Evolutionary conservation across 2,329 filamentous ascomycete genomes (phyloP).

Genomic region (Chalaropsis thielavioides): DNA sequence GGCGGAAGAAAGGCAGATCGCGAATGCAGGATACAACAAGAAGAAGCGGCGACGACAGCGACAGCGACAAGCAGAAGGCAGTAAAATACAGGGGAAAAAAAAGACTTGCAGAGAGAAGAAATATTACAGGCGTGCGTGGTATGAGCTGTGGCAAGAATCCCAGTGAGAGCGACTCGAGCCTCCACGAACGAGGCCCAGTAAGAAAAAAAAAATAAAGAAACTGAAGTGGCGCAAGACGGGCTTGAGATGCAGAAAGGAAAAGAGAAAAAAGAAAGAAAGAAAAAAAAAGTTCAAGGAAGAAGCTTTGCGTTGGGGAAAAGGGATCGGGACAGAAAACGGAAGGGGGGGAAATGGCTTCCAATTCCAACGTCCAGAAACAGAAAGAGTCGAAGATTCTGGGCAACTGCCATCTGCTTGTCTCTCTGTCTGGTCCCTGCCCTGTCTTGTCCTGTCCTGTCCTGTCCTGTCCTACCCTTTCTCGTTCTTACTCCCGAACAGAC

Average conservation of each 20-base stretch:
- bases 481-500: no score
- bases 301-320: neutral
- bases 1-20: no score
- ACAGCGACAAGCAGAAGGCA: neutral
- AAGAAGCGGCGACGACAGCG: neutral
- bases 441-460: no score
- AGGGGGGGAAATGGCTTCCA: neutral
- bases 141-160: neutral
- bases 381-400: constrained; percentile 2
- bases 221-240: neutral
- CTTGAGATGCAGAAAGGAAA: constrained; percentile 19
- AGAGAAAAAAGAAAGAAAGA: neutral
- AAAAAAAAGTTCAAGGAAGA: neutral
- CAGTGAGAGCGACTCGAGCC: neutral
- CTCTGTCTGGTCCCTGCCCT: neutral
- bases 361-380: neutral
- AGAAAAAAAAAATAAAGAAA: neutral
- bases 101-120: neutral
- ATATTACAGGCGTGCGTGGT: neutral
- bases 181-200: neutral
- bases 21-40: neutral
- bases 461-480: no score
- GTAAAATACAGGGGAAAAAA: neutral
- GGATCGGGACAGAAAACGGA: constrained; percentile 8
- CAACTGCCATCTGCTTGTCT: neutral